Evolutionary conservation across 1,284 basidiomycete species (phyloP), one percentile per base, ranked within the genome.

Genomic region (Chondrostereum purpureum): DNA sequence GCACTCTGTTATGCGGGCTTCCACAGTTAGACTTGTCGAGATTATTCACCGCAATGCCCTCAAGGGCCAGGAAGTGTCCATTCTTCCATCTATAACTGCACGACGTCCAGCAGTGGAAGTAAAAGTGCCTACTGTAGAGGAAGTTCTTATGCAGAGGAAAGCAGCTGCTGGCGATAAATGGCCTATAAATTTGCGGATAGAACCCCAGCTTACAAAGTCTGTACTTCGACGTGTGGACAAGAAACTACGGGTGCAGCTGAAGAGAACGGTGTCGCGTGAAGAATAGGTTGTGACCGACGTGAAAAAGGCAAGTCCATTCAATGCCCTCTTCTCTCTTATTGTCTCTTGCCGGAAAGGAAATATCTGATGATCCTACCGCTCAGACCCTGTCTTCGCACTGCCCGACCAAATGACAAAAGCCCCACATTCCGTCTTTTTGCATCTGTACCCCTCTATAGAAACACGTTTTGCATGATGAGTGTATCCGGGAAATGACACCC

Each of bases 311-410:
- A n/a, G 27, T 31, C 27, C 27, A 31, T 31, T 31, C 27, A 8
- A 8, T 31, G 27, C 8, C 27, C n/a, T 31, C n/a, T n/a, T n/a
- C n/a, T n/a, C n/a, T n/a, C n/a, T n/a, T n/a, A n/a, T 39, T 17
- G 37, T 39, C 22, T 78, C 20, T 36, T 50, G 12, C 13, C 13
- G 36, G 16, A 10, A 2, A 39, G 12, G 16, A 11, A n/a, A n/a
- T 39, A 19, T n/a, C n/a, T n/a, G n/a, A n/a, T n/a, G n/a, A n/a
- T n/a, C n/a, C n/a, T n/a, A n/a, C n/a, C n/a, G n/a, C n/a, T n/a
- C n/a, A n/a, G n/a, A n/a, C n/a, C n/a, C n/a, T n/a, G n/a, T n/a
- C n/a, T n/a, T n/a, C n/a, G n/a, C n/a, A n/a, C n/a, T n/a, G n/a
- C n/a, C n/a, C n/a, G n/a, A n/a, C n/a, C n/a, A n/a, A n/a, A n/a